Percentiles rank a stretch among this genome's conserved stretches.
Conservation (phyloP, 108 stramenopile species). For the Cyclotella baltica region DNA sequence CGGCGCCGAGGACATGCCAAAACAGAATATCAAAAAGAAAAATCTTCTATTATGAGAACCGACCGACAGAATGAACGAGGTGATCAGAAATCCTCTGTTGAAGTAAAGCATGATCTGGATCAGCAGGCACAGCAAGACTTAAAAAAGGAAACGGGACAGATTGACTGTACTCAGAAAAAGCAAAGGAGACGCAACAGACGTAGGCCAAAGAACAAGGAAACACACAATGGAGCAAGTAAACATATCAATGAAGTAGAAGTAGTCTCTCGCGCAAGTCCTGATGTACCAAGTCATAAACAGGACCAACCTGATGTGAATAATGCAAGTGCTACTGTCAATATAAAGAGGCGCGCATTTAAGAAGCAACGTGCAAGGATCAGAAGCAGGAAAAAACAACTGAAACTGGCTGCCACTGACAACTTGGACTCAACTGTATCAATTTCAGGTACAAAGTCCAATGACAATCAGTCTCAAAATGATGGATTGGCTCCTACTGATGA, state of each 20-base stretch:
- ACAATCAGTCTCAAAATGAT: background rate
- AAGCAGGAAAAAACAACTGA: background rate
- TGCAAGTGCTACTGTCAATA: background rate
- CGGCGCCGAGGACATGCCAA: too few relatives aligned
- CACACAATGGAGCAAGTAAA: too few relatives aligned
- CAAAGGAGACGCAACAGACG: background rate
- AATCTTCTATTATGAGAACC: too few relatives aligned
- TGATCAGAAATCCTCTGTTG: too few relatives aligned
- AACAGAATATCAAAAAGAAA: too few relatives aligned
- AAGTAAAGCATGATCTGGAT: background rate
- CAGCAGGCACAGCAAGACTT: background rate
- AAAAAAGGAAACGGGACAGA: background rate
- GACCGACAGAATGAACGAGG: too few relatives aligned
- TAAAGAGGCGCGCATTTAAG: background rate
- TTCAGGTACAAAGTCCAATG: background rate
- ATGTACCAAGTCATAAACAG: too few relatives aligned
- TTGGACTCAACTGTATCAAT: background rate
- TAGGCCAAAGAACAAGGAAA: background rate
- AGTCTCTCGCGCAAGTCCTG: background rate
- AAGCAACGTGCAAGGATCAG: background rate
- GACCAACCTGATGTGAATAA: background rate
- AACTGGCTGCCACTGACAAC: background rate
- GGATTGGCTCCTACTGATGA: too few relatives aligned
- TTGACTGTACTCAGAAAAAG: background rate
- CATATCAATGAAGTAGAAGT: background rate